These are phyloP conservation scores for Eruca vesicaria DNA, from an alignment of 441 rosid genomes.

Conservation along the genomic window DNA sequence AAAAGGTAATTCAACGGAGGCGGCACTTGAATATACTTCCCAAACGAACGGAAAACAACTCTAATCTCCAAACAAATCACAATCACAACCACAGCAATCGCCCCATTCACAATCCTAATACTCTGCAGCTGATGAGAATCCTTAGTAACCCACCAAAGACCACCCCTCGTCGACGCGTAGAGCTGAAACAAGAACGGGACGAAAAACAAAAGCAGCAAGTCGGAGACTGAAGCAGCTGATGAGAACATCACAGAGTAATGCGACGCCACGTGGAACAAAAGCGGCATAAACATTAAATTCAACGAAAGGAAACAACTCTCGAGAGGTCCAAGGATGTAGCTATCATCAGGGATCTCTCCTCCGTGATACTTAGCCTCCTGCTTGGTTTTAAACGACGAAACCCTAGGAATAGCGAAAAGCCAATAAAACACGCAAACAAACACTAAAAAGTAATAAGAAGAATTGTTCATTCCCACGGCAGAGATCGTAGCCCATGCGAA, in stretches of 20 bases:
- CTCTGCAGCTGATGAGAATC: conserved; percentile 64
- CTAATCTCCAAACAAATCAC: conserved; percentile 90
- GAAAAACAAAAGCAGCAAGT: conserved; percentile 81
- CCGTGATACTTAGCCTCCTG: conserved; percentile 84
- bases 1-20: conserved; percentile 85
- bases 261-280: conserved; percentile 80
- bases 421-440: conserved; percentile 89
- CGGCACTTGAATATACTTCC: conserved; percentile 90
- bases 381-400: conserved; percentile 80
- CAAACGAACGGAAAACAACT: conserved; percentile 92
- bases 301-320: conserved; percentile 86
- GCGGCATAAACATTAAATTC: conserved; percentile 77
- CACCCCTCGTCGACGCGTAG: conserved; percentile 88
- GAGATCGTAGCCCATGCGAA: conserved; percentile 97
- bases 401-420: conserved; percentile 78
- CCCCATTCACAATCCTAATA: conserved; percentile 79
- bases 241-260: conserved; percentile 75
- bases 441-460: conserved; percentile 73
- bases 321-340: conserved; percentile 67
- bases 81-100: conserved; percentile 73
- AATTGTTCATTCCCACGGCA: conserved; percentile 80
- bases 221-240: conserved; percentile 67
- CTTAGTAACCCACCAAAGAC: conserved; percentile 93
- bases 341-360: conserved; percentile 89
- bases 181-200: conserved; percentile 89